phyloP scores from a whole-genome alignment of 768 basidiomycete genomes.

The Tricholoma sp. region DNA sequence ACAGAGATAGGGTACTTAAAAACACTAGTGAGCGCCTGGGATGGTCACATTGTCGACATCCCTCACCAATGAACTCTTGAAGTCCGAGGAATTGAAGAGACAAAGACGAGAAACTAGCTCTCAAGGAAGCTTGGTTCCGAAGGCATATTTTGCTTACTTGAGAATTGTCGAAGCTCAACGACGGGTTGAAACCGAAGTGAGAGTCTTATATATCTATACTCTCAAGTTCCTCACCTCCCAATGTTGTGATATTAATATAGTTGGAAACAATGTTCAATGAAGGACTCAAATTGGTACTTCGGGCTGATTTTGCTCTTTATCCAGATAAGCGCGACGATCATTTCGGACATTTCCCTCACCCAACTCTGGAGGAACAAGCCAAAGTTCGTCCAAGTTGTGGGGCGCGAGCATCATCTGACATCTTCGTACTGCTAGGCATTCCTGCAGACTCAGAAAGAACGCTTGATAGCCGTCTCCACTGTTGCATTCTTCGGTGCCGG shows the following conservation, averaged over 20 bases:
- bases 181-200: neutral
- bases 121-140: neutral
- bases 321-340: neutral
- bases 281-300: neutral
- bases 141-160: neutral
- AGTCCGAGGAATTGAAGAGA: neutral
- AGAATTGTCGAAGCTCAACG: neutral
- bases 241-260: neutral
- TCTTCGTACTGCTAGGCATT: neutral
- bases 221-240: neutral
- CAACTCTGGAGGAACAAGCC: neutral
- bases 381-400: neutral
- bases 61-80: neutral
- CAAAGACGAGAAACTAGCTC: neutral
- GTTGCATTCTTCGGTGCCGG: neutral
- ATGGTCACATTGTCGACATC: neutral
- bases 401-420: neutral
- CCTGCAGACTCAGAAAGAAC: neutral
- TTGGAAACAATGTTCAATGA: neutral
- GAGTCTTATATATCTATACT: neutral
- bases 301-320: neutral
- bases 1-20: neutral
- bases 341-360: neutral
- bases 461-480: neutral
- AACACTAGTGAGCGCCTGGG: neutral